Conservation (phyloP, 768 basidiomycete genomes). For the Russula dissimulans region DNA sequence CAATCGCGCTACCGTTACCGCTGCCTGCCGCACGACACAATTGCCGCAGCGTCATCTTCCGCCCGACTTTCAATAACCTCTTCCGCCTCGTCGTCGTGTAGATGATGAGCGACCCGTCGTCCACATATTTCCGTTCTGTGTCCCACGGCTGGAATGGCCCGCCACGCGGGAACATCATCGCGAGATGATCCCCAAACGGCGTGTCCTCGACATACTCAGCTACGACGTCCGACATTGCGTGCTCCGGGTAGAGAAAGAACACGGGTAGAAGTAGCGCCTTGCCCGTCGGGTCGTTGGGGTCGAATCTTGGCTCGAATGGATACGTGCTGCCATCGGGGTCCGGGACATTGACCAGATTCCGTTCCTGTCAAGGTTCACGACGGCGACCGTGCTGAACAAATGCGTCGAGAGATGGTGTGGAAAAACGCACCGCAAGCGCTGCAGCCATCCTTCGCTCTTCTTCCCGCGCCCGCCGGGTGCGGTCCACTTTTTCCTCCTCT, state of each 20-base stretch:
- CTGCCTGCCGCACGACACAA: constrained; percentile 52
- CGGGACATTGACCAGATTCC: constrained; percentile 56
- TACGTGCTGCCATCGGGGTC: constrained; percentile 42
- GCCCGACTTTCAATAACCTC: constrained; percentile 83
- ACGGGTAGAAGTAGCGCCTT: constrained; percentile 70
- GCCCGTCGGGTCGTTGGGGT: constrained; percentile 50
- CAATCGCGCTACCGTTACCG: constrained; percentile 18
- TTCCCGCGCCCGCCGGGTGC: constrained; percentile 41
- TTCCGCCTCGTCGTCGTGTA: constrained; percentile 75
- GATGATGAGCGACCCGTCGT: constrained; percentile 49
- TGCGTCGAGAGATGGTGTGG: neutral
- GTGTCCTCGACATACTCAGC: constrained; percentile 78
- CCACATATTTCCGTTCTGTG: constrained; percentile 50
- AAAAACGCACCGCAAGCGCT: constrained; percentile 54
- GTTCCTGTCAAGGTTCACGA: constrained; percentile 39
- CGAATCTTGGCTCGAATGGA: constrained; percentile 57
- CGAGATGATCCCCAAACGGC: constrained; percentile 68
- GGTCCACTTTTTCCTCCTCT: constrained; percentile 41
- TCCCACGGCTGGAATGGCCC: constrained; percentile 72
- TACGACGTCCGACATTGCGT: constrained; percentile 83
- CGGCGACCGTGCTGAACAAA: too few species aligned
- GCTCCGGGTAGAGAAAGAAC: constrained; percentile 89
- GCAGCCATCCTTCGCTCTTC: constrained; percentile 42
- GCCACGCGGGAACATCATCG: constrained; percentile 74
- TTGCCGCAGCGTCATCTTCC: constrained; percentile 77